Evolutionary conservation across 2,329 filamentous ascomycete genomes (phyloP), one percentile per base, ranked within the genome.

Genomic region (Cytospora paraplurivora): DNA sequence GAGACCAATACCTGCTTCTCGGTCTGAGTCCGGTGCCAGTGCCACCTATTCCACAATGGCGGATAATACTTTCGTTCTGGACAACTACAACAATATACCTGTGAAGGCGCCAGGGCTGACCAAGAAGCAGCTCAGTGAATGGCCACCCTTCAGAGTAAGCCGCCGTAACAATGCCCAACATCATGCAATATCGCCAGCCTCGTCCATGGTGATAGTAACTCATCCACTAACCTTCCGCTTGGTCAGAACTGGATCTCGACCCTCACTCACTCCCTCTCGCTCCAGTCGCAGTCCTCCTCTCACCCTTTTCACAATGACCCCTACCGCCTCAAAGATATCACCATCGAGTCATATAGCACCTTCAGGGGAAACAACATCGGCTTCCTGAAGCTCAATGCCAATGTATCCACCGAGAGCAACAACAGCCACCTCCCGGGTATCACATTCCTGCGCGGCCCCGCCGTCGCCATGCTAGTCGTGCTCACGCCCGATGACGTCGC

Each of bases 391-490:
- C 72, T 87, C 44, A 74, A 73, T 3, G 80, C 84, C 7, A 68
- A 73, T 1, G 76, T 88, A 1, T 72, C 74, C 64, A 87, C 85
- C 68, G 62, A 67, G 1, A 74, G 74, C 0, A 80, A 79, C 61
- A 81, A 85, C 67, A 58, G 17, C 27, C 72, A 68, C 0, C 77
- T 88, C 0, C 84, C 85, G 0, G 84, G 82, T 5, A 76, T 76
- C 1, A 77, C 85, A 0, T 83, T 88, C 64, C 77, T 88, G 2
- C 81, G 86, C 44, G 86, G 86, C 0, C 80, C 84, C n/a, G 83
- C 80, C 69, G 85, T 88, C 51, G 85, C 79, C 32, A 84, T 88
- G 80, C 78, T 88, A 10, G 78, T 86, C 34, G 78, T 85, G 69
- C 77, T 85, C 8, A 68, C 83, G 8, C 84, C 84, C 0, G 80